Evolutionary conservation across 2,329 filamentous ascomycete species (phyloP).

Genomic region (Penicillium vulpinum): DNA sequence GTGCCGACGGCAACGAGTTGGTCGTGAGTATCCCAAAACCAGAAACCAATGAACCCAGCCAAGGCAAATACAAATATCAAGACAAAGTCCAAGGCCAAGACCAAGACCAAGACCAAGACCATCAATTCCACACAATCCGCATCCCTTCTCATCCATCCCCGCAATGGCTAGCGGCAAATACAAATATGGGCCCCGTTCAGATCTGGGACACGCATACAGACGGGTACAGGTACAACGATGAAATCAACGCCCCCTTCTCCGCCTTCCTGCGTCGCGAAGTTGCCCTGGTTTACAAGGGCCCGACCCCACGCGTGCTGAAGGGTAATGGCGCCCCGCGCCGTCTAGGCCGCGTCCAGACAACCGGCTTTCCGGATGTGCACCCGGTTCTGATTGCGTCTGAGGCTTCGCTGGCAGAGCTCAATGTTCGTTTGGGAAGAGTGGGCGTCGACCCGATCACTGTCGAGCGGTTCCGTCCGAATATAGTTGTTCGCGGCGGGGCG

Average conservation of each 20-base stretch:
- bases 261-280: slow-evolving; percentile 58
- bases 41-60: slow-evolving; percentile 29
- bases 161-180: slow-evolving; percentile 57
- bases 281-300: slow-evolving; percentile 62
- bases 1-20: slow-evolving; percentile 48
- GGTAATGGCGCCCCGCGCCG: slow-evolving; percentile 57
- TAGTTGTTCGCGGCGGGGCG: slow-evolving; percentile 56
- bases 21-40: slow-evolving; percentile 46
- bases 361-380: slow-evolving; percentile 62
- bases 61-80: not conserved
- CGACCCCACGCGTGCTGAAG: slow-evolving; percentile 54
- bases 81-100: not conserved
- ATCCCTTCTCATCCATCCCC: slow-evolving; percentile 57
- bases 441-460: slow-evolving; percentile 55
- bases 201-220: slow-evolving; percentile 63
- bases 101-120: not conserved
- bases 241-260: slow-evolving; percentile 56
- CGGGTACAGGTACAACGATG: slow-evolving; percentile 54
- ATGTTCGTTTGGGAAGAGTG: slow-evolving; percentile 48
- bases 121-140: slow-evolving; percentile 36
- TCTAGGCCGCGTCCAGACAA: slow-evolving; percentile 56
- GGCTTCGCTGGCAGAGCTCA: slow-evolving; percentile 59
- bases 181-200: slow-evolving; percentile 50
- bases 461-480: slow-evolving; percentile 65
- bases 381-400: slow-evolving; percentile 58